Conservation (phyloP, 2,329 filamentous ascomycete genomes). For the Diaporthe sp. region DNA sequence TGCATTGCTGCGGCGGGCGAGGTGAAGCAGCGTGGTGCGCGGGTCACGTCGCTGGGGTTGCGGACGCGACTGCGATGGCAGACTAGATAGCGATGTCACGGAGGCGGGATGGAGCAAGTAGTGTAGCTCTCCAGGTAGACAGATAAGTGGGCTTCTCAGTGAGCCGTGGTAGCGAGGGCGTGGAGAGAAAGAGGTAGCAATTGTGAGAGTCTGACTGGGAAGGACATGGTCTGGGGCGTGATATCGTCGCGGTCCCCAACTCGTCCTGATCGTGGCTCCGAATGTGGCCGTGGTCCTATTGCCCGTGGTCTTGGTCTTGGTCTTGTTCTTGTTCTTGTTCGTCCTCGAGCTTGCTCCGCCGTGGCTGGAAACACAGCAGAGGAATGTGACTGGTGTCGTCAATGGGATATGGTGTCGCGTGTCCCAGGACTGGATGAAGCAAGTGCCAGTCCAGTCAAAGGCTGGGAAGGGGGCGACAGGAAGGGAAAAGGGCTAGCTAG, state of each 20-base stretch:
- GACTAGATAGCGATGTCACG: neutral
- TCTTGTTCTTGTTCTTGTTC: no score
- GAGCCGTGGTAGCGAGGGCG: constrained; percentile 6
- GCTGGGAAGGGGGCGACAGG: constrained; percentile 5
- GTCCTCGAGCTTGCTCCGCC: neutral
- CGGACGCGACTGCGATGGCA: constrained; percentile 2
- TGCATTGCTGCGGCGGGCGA: constrained; percentile 19
- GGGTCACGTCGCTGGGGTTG: constrained; percentile 5
- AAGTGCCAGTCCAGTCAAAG: constrained; percentile 3
- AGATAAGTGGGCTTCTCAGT: constrained; percentile 1
- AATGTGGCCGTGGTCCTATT: neutral
- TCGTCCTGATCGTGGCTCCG: neutral
- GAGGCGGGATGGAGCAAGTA: neutral
- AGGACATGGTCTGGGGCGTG: constrained; percentile 18
- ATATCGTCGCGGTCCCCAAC: neutral
- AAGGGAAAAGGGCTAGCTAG: neutral
- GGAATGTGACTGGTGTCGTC: constrained; percentile 1
- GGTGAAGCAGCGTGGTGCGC: neutral
- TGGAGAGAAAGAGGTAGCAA: neutral
- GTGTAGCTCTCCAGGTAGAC: neutral
- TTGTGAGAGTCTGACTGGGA: neutral
- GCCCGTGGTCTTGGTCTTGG: neutral
- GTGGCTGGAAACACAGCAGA: constrained; percentile 1
- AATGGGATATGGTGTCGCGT: constrained; percentile 3
- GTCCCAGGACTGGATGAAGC: neutral